Percentiles rank a stretch among this genome's conserved stretches.
Conservation (phyloP, 1,284 basidiomycete species). For the Phaffia rhodozyma region DNA sequence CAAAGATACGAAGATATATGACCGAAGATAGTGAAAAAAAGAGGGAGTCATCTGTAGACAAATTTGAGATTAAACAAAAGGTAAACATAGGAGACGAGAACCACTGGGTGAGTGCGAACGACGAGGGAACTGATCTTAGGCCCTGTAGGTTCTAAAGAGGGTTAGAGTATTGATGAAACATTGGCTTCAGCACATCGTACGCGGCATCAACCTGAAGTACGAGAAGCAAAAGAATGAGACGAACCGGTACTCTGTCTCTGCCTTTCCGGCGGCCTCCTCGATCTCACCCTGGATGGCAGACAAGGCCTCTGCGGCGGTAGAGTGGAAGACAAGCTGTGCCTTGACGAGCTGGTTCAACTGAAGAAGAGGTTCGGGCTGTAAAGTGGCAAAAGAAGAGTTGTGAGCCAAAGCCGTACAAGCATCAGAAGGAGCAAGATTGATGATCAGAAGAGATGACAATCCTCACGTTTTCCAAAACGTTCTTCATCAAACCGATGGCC, state of each 20-base stretch:
- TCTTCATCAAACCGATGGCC: constrained; percentile 95
- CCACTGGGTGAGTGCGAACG: too few species aligned
- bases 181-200: too few species aligned
- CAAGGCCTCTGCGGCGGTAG: constrained; percentile 72
- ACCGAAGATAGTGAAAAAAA: too few species aligned
- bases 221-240: not conserved
- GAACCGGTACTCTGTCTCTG: constrained; percentile 78
- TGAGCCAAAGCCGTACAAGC: not conserved
- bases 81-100: too few species aligned
- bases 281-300: constrained; percentile 73
- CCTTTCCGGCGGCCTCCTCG: constrained; percentile 74
- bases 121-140: too few species aligned
- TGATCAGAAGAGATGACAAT: not conserved
- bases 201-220: too few species aligned
- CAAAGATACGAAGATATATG: too few species aligned
- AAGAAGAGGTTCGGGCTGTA: constrained; percentile 84
- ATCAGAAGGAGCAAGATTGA: not conserved
- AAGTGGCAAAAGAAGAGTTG: constrained; percentile 2
- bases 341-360: constrained; percentile 85
- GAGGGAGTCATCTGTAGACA: too few species aligned
- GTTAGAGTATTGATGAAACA: too few species aligned
- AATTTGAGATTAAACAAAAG: too few species aligned
- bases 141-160: too few species aligned
- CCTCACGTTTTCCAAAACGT: constrained; percentile 84
- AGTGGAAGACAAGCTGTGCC: constrained; percentile 75